These are phyloP conservation scores for Colletotrichum plurivorum DNA, from an alignment of 2,329 filamentous ascomycete genomes.

Conservation along the genomic window DNA sequence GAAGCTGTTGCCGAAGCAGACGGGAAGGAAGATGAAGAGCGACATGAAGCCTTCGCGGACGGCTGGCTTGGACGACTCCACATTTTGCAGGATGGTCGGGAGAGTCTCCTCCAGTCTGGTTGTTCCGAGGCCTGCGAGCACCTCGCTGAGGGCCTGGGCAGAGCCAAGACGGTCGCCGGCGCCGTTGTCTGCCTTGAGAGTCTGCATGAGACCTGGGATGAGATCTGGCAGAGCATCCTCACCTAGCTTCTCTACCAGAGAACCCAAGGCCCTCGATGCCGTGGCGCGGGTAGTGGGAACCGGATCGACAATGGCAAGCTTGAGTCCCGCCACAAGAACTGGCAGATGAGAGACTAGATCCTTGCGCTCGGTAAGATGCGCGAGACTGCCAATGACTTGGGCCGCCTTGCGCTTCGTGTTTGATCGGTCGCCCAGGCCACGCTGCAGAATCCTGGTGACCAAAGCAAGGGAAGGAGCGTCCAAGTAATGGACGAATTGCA, in stretches of 20 bases:
- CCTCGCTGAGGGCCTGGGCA: conserved; percentile 95
- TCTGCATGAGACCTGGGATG: conserved; percentile 97
- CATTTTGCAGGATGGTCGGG: conserved; percentile 96
- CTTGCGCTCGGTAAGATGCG: conserved; percentile 96
- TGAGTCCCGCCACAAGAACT: conserved; percentile 90
- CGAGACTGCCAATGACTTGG: conserved; percentile 97
- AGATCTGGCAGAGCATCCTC: conserved; percentile 97
- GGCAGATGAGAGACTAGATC: conserved; percentile 93
- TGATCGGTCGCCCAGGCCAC: conserved; percentile 90
- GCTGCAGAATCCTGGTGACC: conserved; percentile 94
- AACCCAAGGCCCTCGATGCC: conserved; percentile 94
- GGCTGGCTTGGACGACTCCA: conserved; percentile 88
- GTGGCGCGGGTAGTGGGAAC: conserved; percentile 97
- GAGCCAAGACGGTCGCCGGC: conserved; percentile 96
- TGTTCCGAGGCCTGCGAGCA: conserved; percentile 94
- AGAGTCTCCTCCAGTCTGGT: conserved; percentile 94
- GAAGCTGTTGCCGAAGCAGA: conserved; percentile 99
- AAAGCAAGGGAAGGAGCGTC: conserved; percentile 95
- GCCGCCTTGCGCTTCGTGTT: conserved; percentile 96
- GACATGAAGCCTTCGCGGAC: conserved; percentile 99
- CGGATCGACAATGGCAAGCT: conserved; percentile 91
- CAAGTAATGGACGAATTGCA: conserved; percentile 99
- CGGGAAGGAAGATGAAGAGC: conserved; percentile 97
- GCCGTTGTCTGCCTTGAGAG: conserved; percentile 95
- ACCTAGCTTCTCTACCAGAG: conserved; percentile 97